Base-by-base conservation (phyloP, 768 basidiomycete species). In the button mushroom (Agaricus bisporus) region DNA sequence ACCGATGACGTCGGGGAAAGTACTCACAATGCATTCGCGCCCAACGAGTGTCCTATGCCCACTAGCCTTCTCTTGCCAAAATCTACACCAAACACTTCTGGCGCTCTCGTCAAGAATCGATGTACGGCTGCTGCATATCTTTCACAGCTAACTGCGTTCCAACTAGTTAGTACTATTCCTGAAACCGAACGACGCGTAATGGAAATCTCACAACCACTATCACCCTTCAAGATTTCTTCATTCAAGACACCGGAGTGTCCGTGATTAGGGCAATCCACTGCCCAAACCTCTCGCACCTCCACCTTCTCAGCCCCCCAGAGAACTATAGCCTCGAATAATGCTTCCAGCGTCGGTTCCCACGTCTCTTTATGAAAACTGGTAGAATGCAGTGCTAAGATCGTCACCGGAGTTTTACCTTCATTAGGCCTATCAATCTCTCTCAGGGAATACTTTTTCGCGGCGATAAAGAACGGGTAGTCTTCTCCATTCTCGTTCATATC, bases 311-410 rank as follows among this genome's bases (percentile, higher is more conserved):
- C 10, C 7, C 43, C 35, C 22, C 55, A 44, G 28, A 48, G 48
- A 36, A 54, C 41, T 15, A 67, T 63, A 22, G 70, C 62, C 0
- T 64, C 42, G 47, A 85, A 80, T 20, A 88, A 58, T 12, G 68
- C 69, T 20, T 72, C 70, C 12, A 87, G 58, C 3, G 78, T 74
- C 1, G 85, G 82, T 57, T 85, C 82, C 83, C 82, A 87, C 2
- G 78, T 82, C 67, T 88, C 85, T 63, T 86, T 86, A 68, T 85
- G 85, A 60, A 84, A 87, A 63, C 84, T 83, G 2, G 85, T 86
- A 4, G 83, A 80, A 63, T 87, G 85, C 2, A 85, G 68, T n/a
- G 84, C 61, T 29, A 86, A 67, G 32, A 86, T 69, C 0, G 84
- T 85, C 54, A 78, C 61, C 4, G 76, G 81, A 35, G 74, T 66